Evolutionary conservation across 1,284 basidiomycete species (phyloP), one percentile per base, ranked within the genome.

Genomic region (Ustilago hordei): DNA sequence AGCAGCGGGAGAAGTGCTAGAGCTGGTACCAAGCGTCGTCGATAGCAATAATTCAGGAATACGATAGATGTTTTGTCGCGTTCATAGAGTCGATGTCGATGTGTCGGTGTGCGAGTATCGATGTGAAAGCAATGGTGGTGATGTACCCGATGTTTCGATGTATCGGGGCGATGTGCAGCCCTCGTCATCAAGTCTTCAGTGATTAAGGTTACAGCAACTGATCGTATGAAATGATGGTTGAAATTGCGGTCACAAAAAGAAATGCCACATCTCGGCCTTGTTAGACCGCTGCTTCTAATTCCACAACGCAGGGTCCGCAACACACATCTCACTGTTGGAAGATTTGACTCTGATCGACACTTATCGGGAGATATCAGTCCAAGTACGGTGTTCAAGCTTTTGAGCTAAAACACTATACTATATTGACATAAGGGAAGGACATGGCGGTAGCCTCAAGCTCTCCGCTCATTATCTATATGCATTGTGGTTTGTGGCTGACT

Each of bases 1-100:
- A 32, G 55, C 7, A 35, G 39, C n/a, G 2, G 47, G 32, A 38
- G 23, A 15, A 50, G 43, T 8, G 38, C 19, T 9, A 43, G 65
- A 15, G 61, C 61, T n/a, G 70, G 70, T 32, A 54, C 23, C 1
- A 73, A 68, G 54, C 61, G 70, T 35, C 58, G 39, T 8, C 53
- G 70, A 58, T 73, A 59, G 45, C 13, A 19, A 19, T 11, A 45
- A 45, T 41, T 19, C n/a, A 43, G n/a, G 11, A n/a, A 6, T 41
- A 7, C 8, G 2, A 17, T 41, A 6, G 39, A 41, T 41, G 39
- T 15, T 15, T 13, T 41, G n/a, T 17, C 19, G 6, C 39, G 5
- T 5, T 45, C n/a, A 2, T 19, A 19, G 43, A 6, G n/a, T 17
- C 5, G 7, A 8, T 45, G 43, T 45, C 12, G 48, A 8, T 15